These are phyloP conservation scores for Gymnopus androsaceus DNA, from an alignment of 1,284 basidiomycete species.

Conservation along the genomic window DNA sequence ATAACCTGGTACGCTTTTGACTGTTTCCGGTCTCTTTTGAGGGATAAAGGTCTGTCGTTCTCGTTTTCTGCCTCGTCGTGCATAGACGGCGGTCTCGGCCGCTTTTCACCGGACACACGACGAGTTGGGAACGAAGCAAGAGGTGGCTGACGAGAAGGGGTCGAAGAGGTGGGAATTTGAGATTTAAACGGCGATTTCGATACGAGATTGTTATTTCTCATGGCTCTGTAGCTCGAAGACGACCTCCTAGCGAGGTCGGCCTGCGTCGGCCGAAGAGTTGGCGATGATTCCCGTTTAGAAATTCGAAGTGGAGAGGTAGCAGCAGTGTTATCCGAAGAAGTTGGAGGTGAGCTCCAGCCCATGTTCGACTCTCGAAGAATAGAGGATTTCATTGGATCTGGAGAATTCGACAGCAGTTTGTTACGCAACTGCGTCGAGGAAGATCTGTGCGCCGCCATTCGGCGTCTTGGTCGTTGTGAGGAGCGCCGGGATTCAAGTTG, in stretches of 20 bases:
- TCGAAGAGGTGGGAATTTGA: constrained; percentile 50
- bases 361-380: constrained; percentile 60
- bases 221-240: constrained; percentile 81
- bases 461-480: neutral
- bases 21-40: constrained; percentile 75
- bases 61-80: constrained; percentile 66
- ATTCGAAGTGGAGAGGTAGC: constrained; percentile 67
- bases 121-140: constrained; percentile 43
- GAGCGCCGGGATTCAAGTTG: neutral
- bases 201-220: constrained; percentile 81
- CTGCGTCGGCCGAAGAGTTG: constrained; percentile 37
- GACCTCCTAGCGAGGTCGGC: constrained; percentile 64
- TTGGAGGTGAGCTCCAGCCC: constrained; percentile 51
- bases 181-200: constrained; percentile 89
- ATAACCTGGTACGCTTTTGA: constrained; percentile 76
- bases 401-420: constrained; percentile 61
- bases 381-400: constrained; percentile 64
- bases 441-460: constrained; percentile 5
- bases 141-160: constrained; percentile 34
- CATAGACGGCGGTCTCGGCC: constrained; percentile 67
- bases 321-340: constrained; percentile 28
- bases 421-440: constrained; percentile 43
- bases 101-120: constrained; percentile 72
- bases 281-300: constrained; percentile 61
- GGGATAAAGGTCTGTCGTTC: constrained; percentile 69